Evolutionary conservation across 208 protist species (phyloP).

Genomic region (Leishmania amazonensis): DNA sequence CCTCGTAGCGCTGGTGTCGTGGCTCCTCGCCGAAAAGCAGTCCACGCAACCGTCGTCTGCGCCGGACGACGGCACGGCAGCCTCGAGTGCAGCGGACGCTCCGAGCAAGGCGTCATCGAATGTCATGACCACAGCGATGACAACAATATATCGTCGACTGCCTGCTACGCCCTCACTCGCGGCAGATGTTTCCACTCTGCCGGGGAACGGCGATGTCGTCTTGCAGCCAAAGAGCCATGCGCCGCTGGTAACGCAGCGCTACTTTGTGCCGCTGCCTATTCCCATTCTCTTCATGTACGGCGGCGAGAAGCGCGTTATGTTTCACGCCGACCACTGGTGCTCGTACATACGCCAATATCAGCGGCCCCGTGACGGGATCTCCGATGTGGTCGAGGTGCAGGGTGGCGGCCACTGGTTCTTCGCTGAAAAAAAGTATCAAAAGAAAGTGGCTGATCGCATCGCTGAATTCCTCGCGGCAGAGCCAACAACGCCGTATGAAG

Average conservation of each 20-base stretch:
- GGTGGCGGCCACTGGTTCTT: conserved; percentile 86
- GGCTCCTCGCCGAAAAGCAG: conserved; percentile 23
- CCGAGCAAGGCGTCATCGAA: conserved; percentile 20
- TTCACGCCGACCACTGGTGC: conserved; percentile 69
- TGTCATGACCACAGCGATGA: conserved; percentile 35
- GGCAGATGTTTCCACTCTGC: conserved; percentile 21
- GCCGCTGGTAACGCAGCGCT: conserved; percentile 55
- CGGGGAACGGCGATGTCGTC: conserved; percentile 22
- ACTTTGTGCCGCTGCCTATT: conserved; percentile 55
- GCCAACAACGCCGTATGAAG: background rate
- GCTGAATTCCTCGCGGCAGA: conserved; percentile 48
- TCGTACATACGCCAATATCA: conserved; percentile 57
- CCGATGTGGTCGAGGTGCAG: conserved; percentile 61
- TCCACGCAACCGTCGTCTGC: background rate
- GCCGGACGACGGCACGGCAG: background rate
- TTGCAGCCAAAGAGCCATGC: conserved; percentile 25
- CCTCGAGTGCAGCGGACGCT: background rate
- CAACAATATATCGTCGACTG: conserved; percentile 31
- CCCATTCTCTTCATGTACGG: conserved; percentile 82
- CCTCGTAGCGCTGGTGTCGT: conserved; percentile 26
- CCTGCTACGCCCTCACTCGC: conserved; percentile 26
- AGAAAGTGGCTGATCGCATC: conserved; percentile 50
- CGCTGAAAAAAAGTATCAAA: conserved; percentile 53
- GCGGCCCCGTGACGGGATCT: conserved; percentile 58
- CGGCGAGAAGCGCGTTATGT: conserved; percentile 44